Evolutionary conservation across 2,329 filamentous ascomycete genomes (phyloP), one percentile per base, ranked within the genome.

Genomic region (Aspergillus hortae): DNA sequence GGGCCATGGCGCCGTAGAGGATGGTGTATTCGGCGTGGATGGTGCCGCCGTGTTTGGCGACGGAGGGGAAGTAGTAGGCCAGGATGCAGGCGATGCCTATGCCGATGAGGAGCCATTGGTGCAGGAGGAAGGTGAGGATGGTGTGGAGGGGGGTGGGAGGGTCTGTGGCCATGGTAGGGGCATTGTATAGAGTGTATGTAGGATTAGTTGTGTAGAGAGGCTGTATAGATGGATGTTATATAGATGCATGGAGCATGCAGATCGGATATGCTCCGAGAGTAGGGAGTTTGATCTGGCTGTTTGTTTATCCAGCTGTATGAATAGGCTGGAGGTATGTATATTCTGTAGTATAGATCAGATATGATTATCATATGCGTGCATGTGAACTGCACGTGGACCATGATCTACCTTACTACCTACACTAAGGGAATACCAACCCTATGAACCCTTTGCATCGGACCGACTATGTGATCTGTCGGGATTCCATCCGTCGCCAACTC

Each of bases 41-140:
- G 12, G 64, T 60, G 30, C 71, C 71, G 40, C 71, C 75, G 44
- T 76, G 68, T 61, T 80, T 82, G 44, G 70, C 69, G 3, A 73
- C 67, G 52, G 80, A 73, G 6, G 81, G 73, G 62, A 83, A 73
- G 72, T 81, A 69, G 58, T 78, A 79, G 48, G 81, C 83, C 59
- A 79, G 75, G 65, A 71, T 74, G 69, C 72, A 78, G 27, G 75
- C 71, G 19, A 82, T 55, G 1, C 74, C 81, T 59, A 88, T 84
- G 15, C 79, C 82, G 51, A 87, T 77, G 15, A 88, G 74, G 51
- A 88, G 80, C 81, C 84, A 88, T 71, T 88, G 85, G 50, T 80
- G 78, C 4, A 73, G 60, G 46, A 74, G 57, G 42, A 70, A 61
- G n/a, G 52, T 49, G 4, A 61, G 25, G 30, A 57, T 55, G 35